Conservation (phyloP, 1,139 yeast species). For the Pichia sp. region DNA sequence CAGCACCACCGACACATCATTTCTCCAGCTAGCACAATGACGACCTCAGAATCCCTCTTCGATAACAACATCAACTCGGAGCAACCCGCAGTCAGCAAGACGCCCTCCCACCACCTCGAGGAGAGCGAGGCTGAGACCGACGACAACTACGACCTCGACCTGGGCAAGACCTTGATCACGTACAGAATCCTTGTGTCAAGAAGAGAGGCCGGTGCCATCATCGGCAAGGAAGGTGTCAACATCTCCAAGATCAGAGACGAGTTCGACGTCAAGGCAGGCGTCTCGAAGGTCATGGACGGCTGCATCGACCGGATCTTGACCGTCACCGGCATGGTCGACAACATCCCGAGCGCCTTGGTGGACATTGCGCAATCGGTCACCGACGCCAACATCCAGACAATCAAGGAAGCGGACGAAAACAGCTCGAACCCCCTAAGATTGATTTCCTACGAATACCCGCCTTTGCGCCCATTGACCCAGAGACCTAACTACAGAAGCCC, state of each 20-base stretch:
- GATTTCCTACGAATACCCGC: slow-evolving; percentile 50
- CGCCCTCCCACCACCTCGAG: background rate
- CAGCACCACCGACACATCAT: background rate
- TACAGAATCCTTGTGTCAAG: slow-evolving; percentile 73
- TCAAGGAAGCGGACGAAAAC: slow-evolving; percentile 19
- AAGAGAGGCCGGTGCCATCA: slow-evolving; percentile 87
- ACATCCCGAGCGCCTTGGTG: slow-evolving; percentile 68
- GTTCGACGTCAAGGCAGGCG: slow-evolving; percentile 84
- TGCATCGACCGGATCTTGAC: slow-evolving; percentile 83
- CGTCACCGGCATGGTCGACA: slow-evolving; percentile 72
- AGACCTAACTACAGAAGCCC: slow-evolving; percentile 47
- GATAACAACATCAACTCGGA: slow-evolving; percentile 28
- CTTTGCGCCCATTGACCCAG: slow-evolving; percentile 55
- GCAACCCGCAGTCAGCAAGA: background rate
- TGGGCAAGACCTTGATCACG: slow-evolving; percentile 41
- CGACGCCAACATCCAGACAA: slow-evolving; percentile 32
- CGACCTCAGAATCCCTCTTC: slow-evolving; percentile 31
- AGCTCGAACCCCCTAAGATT: slow-evolving; percentile 29
- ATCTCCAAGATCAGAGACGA: slow-evolving; percentile 74
- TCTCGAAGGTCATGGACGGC: slow-evolving; percentile 76
- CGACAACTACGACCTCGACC: slow-evolving; percentile 10
- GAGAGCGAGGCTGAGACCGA: background rate
- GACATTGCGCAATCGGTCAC: slow-evolving; percentile 65
- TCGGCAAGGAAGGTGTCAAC: slow-evolving; percentile 81
- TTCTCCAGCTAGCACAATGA: slow-evolving; percentile 16